phyloP scores from a whole-genome alignment of 1,139 yeast species.

The Pichia inconspicua region DNA sequence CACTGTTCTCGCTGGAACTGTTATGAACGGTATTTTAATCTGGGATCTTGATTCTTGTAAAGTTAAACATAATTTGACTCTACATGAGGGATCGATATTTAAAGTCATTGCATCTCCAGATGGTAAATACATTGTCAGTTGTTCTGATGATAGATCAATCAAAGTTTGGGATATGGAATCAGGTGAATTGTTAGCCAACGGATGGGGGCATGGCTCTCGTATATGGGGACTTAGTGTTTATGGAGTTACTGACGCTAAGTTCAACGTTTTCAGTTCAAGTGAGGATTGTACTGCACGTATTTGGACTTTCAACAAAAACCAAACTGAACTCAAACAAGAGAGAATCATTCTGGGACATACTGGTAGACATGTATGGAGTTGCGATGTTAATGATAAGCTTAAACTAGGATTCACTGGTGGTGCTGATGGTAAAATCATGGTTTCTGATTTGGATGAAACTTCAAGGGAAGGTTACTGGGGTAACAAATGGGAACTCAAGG shows the following conservation, averaged over 20 bases:
- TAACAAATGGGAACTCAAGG: slow-evolving; percentile 28
- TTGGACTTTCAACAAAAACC: slow-evolving; percentile 45
- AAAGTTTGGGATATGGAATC: slow-evolving; percentile 57
- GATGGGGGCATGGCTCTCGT: slow-evolving; percentile 96
- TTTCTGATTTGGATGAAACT: slow-evolving; percentile 42
- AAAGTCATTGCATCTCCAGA: slow-evolving; percentile 57
- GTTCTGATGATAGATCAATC: slow-evolving; percentile 91
- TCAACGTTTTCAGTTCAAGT: slow-evolving; percentile 54
- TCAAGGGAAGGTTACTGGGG: slow-evolving; percentile 23
- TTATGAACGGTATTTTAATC: slow-evolving; percentile 74
- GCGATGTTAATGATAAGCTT: slow-evolving; percentile 46
- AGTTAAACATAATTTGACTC: slow-evolving; percentile 49
- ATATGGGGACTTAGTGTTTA: slow-evolving; percentile 77
- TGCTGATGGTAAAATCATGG: slow-evolving; percentile 73
- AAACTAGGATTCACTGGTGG: slow-evolving; percentile 70
- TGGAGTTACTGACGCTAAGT: slow-evolving; percentile 24
- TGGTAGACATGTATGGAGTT: slow-evolving; percentile 86
- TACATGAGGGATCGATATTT: slow-evolving; percentile 89
- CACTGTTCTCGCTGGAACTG: slow-evolving; percentile 80
- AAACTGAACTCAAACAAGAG: slow-evolving; percentile 32
- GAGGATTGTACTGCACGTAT: slow-evolving; percentile 86
- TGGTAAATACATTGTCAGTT: slow-evolving; percentile 57
- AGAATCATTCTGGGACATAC: slow-evolving; percentile 58
- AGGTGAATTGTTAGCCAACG: slow-evolving; percentile 60
- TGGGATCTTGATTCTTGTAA: slow-evolving; percentile 52